These are phyloP conservation scores for Osmanthus fragrans DNA, from an alignment of 257 asterid genomes.

Conservation along the genomic window DNA sequence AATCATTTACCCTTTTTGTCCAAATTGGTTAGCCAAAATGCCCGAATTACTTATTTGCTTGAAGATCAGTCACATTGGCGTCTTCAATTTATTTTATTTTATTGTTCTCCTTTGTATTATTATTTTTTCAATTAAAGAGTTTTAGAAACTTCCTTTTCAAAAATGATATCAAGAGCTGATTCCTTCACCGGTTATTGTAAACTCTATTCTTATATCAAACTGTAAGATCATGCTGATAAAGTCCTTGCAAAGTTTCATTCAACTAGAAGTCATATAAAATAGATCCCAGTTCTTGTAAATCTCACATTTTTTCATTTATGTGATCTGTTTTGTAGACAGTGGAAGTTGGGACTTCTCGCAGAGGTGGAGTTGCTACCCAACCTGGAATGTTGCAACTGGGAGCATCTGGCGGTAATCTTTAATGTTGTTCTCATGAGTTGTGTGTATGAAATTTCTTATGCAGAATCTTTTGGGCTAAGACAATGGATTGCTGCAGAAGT, in stretches of 20 bases:
- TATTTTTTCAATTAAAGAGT: background rate
- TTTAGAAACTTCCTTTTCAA: background rate
- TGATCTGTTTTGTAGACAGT: slow-evolving; percentile 15
- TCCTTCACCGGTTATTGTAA: background rate
- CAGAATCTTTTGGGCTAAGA: background rate
- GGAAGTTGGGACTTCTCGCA: slow-evolving; percentile 19
- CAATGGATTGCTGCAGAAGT: slow-evolving; percentile 2
- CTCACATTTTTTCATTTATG: background rate
- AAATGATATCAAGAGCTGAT: background rate
- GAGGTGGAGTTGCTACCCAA: slow-evolving; percentile 19
- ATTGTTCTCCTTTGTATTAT: background rate
- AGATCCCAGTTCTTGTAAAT: background rate
- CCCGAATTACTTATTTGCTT: background rate
- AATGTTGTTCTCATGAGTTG: slow-evolving; percentile 5
- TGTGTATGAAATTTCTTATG: background rate
- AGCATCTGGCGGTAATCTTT: slow-evolving; percentile 22
- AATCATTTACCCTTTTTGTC: background rate
- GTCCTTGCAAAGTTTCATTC: background rate
- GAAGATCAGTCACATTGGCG: background rate
- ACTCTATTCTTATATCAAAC: background rate
- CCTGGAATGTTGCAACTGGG: slow-evolving; percentile 10
- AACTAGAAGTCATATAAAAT: background rate
- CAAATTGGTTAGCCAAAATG: background rate
- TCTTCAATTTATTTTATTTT: background rate
- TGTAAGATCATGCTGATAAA: background rate